Percentiles rank a stretch among this genome's conserved stretches.
phyloP scores from a whole-genome alignment of 1,284 basidiomycete genomes.

The Rhizoctonia solani region DNA sequence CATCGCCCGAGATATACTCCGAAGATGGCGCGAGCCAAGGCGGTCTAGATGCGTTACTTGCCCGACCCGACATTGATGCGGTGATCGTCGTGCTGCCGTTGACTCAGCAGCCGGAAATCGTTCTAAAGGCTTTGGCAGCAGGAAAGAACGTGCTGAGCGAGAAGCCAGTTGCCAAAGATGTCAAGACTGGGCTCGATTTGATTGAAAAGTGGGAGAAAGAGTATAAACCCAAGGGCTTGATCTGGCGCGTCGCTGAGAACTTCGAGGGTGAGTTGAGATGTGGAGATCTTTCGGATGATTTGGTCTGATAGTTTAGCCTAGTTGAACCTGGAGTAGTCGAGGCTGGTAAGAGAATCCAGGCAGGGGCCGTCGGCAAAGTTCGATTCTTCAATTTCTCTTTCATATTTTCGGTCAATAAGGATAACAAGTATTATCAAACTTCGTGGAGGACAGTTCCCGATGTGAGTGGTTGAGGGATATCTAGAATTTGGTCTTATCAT shows the following conservation, averaged over 20 bases:
- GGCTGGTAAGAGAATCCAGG: constrained; percentile 58
- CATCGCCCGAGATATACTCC: constrained; percentile 56
- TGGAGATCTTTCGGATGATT: background rate
- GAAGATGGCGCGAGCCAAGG: constrained; percentile 48
- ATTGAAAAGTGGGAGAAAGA: constrained; percentile 65
- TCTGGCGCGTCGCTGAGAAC: constrained; percentile 89
- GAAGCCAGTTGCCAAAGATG: constrained; percentile 80
- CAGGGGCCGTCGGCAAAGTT: constrained; percentile 67
- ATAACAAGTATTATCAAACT: constrained; percentile 76
- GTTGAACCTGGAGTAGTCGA: constrained; percentile 59
- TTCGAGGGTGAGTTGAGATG: constrained; percentile 56
- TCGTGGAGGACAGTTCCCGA: constrained; percentile 82
- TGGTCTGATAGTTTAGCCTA: background rate
- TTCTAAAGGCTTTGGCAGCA: constrained; percentile 53
- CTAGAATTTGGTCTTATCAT: background rate
- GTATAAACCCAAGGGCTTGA: constrained; percentile 69
- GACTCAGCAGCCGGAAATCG: constrained; percentile 66
- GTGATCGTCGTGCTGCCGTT: constrained; percentile 82
- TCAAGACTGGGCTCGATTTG: constrained; percentile 63
- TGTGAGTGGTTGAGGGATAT: constrained; percentile 50
- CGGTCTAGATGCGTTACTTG: constrained; percentile 65
- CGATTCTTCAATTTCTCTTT: constrained; percentile 62
- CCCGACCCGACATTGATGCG: constrained; percentile 65
- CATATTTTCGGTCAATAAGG: constrained; percentile 61
- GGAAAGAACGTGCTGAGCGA: constrained; percentile 87